These are phyloP conservation scores for Dichomitus squalens DNA, from an alignment of 1,284 basidiomycete genomes.

Conservation along the genomic window DNA sequence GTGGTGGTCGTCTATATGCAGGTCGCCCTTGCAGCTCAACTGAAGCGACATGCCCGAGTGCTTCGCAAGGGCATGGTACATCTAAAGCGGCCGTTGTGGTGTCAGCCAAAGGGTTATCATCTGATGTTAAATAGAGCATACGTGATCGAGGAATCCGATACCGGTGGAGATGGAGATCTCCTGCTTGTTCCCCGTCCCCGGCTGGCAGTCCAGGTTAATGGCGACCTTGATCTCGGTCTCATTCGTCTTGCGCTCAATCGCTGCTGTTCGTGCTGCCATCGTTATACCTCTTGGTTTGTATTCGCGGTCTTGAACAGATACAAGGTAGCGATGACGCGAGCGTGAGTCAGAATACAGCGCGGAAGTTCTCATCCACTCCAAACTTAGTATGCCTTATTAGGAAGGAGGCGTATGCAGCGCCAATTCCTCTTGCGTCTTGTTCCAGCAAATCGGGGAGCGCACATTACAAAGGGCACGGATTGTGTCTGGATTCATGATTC, in stretches of 20 bases:
- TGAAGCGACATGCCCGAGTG: conserved; percentile 91
- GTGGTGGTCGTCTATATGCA: conserved; percentile 99
- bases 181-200: conserved; percentile 66
- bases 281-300: background rate
- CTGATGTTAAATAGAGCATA: conserved; percentile 40
- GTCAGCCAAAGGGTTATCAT: background rate
- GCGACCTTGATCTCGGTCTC: conserved; percentile 90
- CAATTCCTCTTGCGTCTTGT: background rate
- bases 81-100: conserved; percentile 48
- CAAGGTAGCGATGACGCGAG: background rate
- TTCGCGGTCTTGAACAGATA: background rate
- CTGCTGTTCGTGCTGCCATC: conserved; percentile 66
- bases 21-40: conserved; percentile 92
- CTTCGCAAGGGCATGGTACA: conserved; percentile 94
- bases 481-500: background rate
- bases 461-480: background rate
- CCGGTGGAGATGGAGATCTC: conserved; percentile 90
- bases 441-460: background rate
- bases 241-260: conserved; percentile 84
- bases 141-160: conserved; percentile 98
- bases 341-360: conserved; percentile 5
- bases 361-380: conserved; percentile 14
- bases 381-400: conserved; percentile 17
- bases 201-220: conserved; percentile 82
- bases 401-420: conserved; percentile 8